Conservation (phyloP, 2,329 filamentous ascomycete species). For the Fusarium transvaalense region DNA sequence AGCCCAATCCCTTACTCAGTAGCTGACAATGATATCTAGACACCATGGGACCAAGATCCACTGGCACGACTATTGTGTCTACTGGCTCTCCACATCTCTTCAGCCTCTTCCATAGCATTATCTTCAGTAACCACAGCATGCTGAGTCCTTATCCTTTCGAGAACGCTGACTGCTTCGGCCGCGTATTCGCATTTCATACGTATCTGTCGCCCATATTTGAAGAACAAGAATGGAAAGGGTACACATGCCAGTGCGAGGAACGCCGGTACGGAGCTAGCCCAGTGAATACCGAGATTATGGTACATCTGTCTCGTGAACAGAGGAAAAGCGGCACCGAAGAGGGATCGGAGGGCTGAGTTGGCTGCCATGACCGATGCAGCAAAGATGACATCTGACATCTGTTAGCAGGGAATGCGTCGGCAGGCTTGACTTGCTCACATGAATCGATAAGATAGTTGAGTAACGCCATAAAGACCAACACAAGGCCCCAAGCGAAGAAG, state of each 20-base stretch:
- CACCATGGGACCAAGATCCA: no score
- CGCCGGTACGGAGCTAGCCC: conserved; percentile 27
- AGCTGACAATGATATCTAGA: no score
- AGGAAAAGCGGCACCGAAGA: conserved; percentile 30
- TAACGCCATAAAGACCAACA: conserved; percentile 21
- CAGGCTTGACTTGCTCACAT: neutral
- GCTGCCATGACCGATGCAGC: conserved; percentile 19
- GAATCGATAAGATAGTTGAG: conserved; percentile 28
- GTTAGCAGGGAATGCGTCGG: rapidly evolving
- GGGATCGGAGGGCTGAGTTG: conserved; percentile 17
- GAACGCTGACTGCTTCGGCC: neutral
- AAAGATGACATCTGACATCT: neutral
- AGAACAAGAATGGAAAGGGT: conserved; percentile 25
- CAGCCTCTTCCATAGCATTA: conserved; percentile 5
- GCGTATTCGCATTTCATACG: conserved; percentile 20
- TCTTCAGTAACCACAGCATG: conserved; percentile 1
- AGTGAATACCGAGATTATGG: conserved; percentile 4
- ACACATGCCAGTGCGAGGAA: conserved; percentile 23
- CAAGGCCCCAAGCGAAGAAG: conserved; percentile 20
- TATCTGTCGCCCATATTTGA: conserved; percentile 14
- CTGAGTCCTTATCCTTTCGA: conserved; percentile 1
- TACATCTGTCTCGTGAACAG: conserved; percentile 31
- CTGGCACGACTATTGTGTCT: neutral
- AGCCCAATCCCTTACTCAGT: no score
- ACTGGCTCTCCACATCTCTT: conserved; percentile 12